A percentile compares a stretch with the other conserved stretches of the same genome.
These are phyloP conservation scores for Cryptococcus sp. DNA, from an alignment of 1,284 basidiomycete genomes.

Conservation along the genomic window DNA sequence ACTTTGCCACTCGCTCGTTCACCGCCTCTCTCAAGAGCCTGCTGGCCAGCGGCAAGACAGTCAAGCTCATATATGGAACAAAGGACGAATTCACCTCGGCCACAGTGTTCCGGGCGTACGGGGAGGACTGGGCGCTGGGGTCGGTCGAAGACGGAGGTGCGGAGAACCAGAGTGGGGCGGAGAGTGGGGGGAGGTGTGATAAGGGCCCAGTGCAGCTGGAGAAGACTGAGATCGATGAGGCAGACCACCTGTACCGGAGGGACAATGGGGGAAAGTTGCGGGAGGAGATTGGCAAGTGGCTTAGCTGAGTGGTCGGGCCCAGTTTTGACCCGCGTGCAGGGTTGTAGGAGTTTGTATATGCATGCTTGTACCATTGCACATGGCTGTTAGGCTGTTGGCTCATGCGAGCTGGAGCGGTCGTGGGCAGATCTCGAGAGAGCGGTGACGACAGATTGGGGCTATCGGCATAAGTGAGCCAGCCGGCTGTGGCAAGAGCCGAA, in stretches of 20 bases:
- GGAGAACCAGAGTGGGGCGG: neutral
- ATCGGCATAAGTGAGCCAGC: no score
- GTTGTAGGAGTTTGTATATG: neutral
- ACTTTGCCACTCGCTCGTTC: slow-evolving; percentile 28
- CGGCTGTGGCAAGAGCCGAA: no score
- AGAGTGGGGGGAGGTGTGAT: neutral
- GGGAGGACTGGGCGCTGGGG: neutral
- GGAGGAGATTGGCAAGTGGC: slow-evolving; percentile 25
- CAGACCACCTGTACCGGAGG: slow-evolving; percentile 37
- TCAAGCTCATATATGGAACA: slow-evolving; percentile 33
- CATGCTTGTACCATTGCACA: neutral
- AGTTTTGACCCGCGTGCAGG: neutral
- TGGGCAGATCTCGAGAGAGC: no score
- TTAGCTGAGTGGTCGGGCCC: slow-evolving; percentile 3
- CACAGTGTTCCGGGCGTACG: slow-evolving; percentile 15
- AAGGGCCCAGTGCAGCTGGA: neutral
- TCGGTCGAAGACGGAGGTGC: neutral
- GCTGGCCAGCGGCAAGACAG: slow-evolving; percentile 2
- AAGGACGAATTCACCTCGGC: slow-evolving; percentile 38
- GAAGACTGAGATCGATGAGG: slow-evolving; percentile 30
- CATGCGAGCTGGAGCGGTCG: no score
- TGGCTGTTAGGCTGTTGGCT: neutral
- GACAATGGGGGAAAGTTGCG: slow-evolving; percentile 22
- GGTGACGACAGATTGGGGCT: no score
- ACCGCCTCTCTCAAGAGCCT: slow-evolving; percentile 10